Conservation (phyloP, 1,284 basidiomycete species). For the Stereum hirsutum region DNA sequence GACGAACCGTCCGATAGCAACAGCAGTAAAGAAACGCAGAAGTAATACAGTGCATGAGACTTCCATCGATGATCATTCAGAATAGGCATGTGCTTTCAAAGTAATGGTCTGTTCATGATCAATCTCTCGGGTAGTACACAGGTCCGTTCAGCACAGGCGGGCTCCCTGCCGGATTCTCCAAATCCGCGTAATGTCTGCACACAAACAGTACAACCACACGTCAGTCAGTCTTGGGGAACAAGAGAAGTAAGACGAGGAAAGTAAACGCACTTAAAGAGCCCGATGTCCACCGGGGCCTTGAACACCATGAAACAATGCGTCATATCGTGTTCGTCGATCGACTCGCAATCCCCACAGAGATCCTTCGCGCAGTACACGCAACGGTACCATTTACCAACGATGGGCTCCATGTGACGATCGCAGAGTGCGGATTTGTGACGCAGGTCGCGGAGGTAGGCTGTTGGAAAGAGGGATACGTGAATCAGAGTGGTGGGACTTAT, state of each 20-base stretch:
- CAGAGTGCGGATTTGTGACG: slow-evolving; percentile 63
- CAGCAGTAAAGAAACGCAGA: neutral
- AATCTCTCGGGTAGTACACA: slow-evolving; percentile 33
- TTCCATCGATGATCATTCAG: neutral
- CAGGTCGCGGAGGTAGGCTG: slow-evolving; percentile 65
- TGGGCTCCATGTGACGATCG: slow-evolving; percentile 66
- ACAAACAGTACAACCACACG: slow-evolving; percentile 6
- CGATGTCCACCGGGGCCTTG: slow-evolving; percentile 67
- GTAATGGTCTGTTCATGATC: neutral
- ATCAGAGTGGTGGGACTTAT: neutral
- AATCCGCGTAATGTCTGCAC: slow-evolving; percentile 43
- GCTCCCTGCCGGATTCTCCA: slow-evolving; percentile 42
- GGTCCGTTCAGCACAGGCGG: slow-evolving; percentile 52
- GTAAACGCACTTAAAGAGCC: slow-evolving; percentile 39
- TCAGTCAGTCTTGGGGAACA: too few relatives aligned
- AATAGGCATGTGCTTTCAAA: neutral
- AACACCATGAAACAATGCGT: slow-evolving; percentile 81
- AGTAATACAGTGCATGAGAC: neutral
- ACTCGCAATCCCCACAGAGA: slow-evolving; percentile 73
- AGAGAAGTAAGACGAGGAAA: neutral
- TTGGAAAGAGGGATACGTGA: neutral
- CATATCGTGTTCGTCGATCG: slow-evolving; percentile 69
- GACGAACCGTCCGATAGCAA: neutral
- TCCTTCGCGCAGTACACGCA: slow-evolving; percentile 83
- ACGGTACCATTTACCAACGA: slow-evolving; percentile 78